Evolutionary conservation across 2,329 filamentous ascomycete genomes (phyloP).

Genomic region (Botrytis pseudocinerea): DNA sequence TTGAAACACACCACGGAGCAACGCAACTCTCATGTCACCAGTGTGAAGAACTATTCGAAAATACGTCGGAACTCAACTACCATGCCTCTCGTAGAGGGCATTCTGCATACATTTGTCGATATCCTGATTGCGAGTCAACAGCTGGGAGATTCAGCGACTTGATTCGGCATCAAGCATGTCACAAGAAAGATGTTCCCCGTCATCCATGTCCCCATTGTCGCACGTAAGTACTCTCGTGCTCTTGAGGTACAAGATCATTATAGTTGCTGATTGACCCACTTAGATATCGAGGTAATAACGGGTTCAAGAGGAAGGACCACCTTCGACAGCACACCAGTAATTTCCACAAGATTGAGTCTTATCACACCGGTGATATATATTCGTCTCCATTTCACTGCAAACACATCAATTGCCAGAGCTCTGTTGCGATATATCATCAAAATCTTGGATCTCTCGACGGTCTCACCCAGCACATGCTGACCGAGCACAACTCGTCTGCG

Average conservation of each 20-base stretch:
- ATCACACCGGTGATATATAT: accelerated
- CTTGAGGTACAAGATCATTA: accelerated
- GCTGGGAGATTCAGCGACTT: not conserved
- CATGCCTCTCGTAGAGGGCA: accelerated
- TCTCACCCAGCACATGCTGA: slow-evolving; percentile 2
- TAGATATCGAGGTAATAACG: slow-evolving; percentile 10
- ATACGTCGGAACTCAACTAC: accelerated
- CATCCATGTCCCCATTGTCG: slow-evolving; percentile 18
- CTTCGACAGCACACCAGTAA: not conserved
- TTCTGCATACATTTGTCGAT: not conserved
- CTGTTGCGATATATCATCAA: accelerated
- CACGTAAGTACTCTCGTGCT: not conserved
- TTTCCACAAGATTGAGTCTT: not conserved
- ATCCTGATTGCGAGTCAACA: not conserved
- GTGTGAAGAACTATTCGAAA: not conserved
- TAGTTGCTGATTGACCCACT: not conserved
- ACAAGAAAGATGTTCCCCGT: slow-evolving; percentile 6
- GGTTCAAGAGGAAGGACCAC: slow-evolving; percentile 18
- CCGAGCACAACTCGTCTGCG: not conserved
- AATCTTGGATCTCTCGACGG: not conserved
- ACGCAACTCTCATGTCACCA: not conserved
- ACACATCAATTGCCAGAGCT: accelerated
- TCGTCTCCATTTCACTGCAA: not conserved
- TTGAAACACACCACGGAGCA: accelerated
- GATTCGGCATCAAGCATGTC: slow-evolving; percentile 13